Conservation (phyloP, 371 early-diverging fungal genomes). For the Zychaea mexicana region DNA sequence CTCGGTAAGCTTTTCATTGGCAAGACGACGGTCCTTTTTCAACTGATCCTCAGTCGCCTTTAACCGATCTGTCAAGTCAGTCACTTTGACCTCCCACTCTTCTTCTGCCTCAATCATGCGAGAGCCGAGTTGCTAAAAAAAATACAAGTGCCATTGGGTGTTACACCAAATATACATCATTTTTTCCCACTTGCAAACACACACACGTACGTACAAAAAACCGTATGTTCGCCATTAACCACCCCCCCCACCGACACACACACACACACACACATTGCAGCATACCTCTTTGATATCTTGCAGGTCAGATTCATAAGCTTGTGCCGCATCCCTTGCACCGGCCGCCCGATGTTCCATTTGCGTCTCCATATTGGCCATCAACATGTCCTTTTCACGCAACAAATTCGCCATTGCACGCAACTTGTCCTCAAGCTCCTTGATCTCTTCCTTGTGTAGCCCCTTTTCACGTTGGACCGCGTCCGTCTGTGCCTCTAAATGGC, state of each 20-base stretch:
- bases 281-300: slow-evolving; percentile 24
- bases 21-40: slow-evolving; percentile 22
- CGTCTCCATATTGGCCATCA: slow-evolving; percentile 18
- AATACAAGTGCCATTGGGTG: background rate
- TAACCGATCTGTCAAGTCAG: slow-evolving; percentile 16
- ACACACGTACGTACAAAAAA: background rate
- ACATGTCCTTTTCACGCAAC: slow-evolving; percentile 23
- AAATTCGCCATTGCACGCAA: slow-evolving; percentile 8
- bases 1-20: slow-evolving; percentile 25
- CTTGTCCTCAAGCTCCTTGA: slow-evolving; percentile 30
- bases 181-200: background rate
- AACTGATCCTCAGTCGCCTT: slow-evolving; percentile 22
- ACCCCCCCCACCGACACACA: too few relatives aligned
- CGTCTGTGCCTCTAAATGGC: slow-evolving; percentile 32
- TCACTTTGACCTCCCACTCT: slow-evolving; percentile 21
- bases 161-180: background rate
- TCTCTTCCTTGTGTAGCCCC: slow-evolving; percentile 31
- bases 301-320: slow-evolving; percentile 16
- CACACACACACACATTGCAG: too few relatives aligned
- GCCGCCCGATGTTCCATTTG: slow-evolving; percentile 11
- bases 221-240: background rate
- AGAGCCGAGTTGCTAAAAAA: slow-evolving; percentile 5
- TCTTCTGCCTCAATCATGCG: slow-evolving; percentile 25
- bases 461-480: slow-evolving; percentile 41
- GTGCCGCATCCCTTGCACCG: slow-evolving; percentile 11